phyloP scores from a whole-genome alignment of 495 filamentous ascomycete species.

The Annulohypoxylon nitens region DNA sequence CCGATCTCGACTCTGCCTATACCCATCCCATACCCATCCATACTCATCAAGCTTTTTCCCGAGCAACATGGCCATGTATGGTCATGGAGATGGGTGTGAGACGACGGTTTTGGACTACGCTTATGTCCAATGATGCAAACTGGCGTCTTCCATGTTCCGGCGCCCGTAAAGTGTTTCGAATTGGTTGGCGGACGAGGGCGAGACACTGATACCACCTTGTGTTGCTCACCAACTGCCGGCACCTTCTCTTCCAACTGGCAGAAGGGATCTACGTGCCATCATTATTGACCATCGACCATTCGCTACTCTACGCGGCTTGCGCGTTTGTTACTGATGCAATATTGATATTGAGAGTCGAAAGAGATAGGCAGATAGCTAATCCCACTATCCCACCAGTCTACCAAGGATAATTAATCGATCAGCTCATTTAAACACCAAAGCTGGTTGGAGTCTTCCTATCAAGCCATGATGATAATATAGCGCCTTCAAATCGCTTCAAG shows the following conservation, averaged over 20 bases:
- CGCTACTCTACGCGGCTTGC: slow-evolving; percentile 41
- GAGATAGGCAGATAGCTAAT: slow-evolving; percentile 39
- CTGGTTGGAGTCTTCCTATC: slow-evolving; percentile 32
- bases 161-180: slow-evolving; percentile 38
- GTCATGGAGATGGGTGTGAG: slow-evolving; percentile 26
- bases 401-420: slow-evolving; percentile 34
- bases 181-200: slow-evolving; percentile 45
- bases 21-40: slow-evolving; percentile 13
- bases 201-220: slow-evolving; percentile 45
- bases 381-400: neutral
- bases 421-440: slow-evolving; percentile 7
- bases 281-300: slow-evolving; percentile 23
- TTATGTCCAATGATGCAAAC: slow-evolving; percentile 50
- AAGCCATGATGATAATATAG: slow-evolving; percentile 20
- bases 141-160: slow-evolving; percentile 41
- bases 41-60: slow-evolving; percentile 19
- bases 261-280: slow-evolving; percentile 33
- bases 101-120: slow-evolving; percentile 41
- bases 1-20: slow-evolving; percentile 37
- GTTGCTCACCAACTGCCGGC: slow-evolving; percentile 45
- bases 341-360: slow-evolving; percentile 18
- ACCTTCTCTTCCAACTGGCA: slow-evolving; percentile 32
- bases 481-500: neutral
- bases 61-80: slow-evolving; percentile 14
- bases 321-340: slow-evolving; percentile 37